Conservation (phyloP, 1,139 yeast genomes). For the Saccharomyces pastorianus region DNA sequence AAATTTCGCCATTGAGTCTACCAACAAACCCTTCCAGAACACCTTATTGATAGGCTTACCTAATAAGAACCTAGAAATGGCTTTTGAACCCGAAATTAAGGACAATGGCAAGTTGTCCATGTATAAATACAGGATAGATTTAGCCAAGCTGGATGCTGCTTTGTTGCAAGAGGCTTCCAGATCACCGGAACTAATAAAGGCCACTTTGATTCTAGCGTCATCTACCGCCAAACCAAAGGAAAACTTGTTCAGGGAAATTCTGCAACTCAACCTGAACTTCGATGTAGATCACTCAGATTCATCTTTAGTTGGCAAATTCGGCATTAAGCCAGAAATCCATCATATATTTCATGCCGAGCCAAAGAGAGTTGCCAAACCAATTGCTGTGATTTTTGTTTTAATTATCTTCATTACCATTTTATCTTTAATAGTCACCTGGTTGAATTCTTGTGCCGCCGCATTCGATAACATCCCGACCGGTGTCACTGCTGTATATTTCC, state of each 20-base stretch:
- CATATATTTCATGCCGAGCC: slow-evolving; percentile 59
- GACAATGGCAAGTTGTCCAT: slow-evolving; percentile 4
- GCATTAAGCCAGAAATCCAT: slow-evolving; percentile 48
- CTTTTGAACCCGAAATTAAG: slow-evolving; percentile 10
- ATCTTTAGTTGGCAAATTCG: slow-evolving; percentile 1
- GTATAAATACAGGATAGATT: background rate
- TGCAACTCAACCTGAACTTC: slow-evolving; percentile 10
- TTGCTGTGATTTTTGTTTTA: slow-evolving; percentile 51
- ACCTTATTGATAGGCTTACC: slow-evolving; percentile 20
- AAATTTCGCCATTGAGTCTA: slow-evolving; percentile 14
- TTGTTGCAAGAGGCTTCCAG: background rate
- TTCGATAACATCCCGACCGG: slow-evolving; percentile 33
- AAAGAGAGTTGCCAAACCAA: slow-evolving; percentile 43
- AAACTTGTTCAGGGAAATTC: slow-evolving; percentile 10
- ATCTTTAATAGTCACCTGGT: slow-evolving; percentile 40
- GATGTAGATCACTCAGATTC: background rate
- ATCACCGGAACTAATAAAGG: background rate
- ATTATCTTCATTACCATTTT: slow-evolving; percentile 29
- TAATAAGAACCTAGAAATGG: slow-evolving; percentile 15
- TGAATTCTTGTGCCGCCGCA: slow-evolving; percentile 39
- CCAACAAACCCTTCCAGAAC: slow-evolving; percentile 17
- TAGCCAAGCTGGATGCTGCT: background rate
- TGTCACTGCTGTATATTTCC: slow-evolving; percentile 21
- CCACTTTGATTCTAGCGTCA: slow-evolving; percentile 1
- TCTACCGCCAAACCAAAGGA: background rate